phyloP scores from a whole-genome alignment of 2,329 filamentous ascomycete genomes.

The Metarhizium sp. region DNA sequence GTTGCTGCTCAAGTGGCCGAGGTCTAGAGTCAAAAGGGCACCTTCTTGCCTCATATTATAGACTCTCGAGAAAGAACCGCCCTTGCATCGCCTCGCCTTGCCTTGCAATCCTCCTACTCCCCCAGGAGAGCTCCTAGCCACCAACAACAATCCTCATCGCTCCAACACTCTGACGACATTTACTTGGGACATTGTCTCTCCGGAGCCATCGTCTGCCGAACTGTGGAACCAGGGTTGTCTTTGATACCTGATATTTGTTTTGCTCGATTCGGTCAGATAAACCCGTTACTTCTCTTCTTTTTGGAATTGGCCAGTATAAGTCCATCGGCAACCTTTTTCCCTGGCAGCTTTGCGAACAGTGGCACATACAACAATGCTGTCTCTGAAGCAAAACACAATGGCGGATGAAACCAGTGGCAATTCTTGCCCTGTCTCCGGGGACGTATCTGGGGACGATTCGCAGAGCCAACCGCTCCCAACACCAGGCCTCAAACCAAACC shows the following conservation, averaged over 20 bases:
- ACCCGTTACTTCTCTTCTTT: neutral
- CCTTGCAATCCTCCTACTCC: too few relatives aligned
- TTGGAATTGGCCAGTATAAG: neutral
- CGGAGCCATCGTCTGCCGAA: neutral
- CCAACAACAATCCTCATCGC: neutral
- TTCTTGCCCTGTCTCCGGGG: neutral
- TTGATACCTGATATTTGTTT: neutral
- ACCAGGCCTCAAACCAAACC: slow-evolving; percentile 21
- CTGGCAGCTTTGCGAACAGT: neutral
- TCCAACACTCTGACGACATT: neutral
- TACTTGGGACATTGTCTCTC: neutral
- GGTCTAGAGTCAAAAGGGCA: neutral
- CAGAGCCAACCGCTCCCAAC: neutral
- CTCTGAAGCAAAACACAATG: neutral
- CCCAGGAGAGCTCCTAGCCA: too few relatives aligned
- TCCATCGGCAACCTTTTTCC: neutral
- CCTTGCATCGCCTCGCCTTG: neutral
- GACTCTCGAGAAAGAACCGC: neutral
- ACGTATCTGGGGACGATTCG: neutral
- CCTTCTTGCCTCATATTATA: neutral
- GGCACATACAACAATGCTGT: neutral
- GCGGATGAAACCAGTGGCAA: neutral
- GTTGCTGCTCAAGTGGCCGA: neutral
- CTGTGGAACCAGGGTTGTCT: neutral
- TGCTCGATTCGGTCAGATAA: neutral